Evolutionary conservation across 2,329 filamentous ascomycete species (phyloP), one percentile per base, ranked within the genome.

Genomic region (Beauveria australis): DNA sequence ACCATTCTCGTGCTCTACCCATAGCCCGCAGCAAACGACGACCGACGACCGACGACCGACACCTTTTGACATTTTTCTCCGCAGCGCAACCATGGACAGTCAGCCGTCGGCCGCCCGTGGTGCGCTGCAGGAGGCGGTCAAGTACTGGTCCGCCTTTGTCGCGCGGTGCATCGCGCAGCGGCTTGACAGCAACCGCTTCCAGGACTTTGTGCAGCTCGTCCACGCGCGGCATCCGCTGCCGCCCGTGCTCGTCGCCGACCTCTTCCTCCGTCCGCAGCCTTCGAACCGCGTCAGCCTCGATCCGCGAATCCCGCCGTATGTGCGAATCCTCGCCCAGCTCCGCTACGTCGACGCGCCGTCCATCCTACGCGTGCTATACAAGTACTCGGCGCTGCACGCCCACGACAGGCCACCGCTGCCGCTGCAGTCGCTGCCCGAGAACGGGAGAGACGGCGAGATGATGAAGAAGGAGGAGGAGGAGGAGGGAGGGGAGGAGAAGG

Each of bases 281-380:
- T 69, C 71, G 54, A 79, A 79, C 66, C 67, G 72, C 65, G 74
- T 81, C 67, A 79, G 73, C 61, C 78, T 85, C 66, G 84, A 88
- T 65, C 81, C 83, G 9, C 79, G 83, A 63, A 76, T 86, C 9
- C 78, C 80, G 0, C 78, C 75, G n/a, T 89, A 87, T 68, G 69
- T 88, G 10, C 78, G 86, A 64, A 73, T 78, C 19, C 77, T 88
- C 52, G 75, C 81, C 48, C 72, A 77, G 37, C 76, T 78, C 53
- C 74, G 76, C 37, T 76, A 81, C 61, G 73, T 87, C 63, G 79
- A 85, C 64, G 76, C 80, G 3, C 75, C 81, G 0, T 80, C 81
- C 1, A 75, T 87, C 30, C 74, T 89, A 52, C 74, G 73, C 59
- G 79, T 78, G 0, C 70, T 88, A 26, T 81, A 82, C 68, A 79